Base-by-base conservation (phyloP, 345 rosid species). In the Salix arbutifolia region DNA sequence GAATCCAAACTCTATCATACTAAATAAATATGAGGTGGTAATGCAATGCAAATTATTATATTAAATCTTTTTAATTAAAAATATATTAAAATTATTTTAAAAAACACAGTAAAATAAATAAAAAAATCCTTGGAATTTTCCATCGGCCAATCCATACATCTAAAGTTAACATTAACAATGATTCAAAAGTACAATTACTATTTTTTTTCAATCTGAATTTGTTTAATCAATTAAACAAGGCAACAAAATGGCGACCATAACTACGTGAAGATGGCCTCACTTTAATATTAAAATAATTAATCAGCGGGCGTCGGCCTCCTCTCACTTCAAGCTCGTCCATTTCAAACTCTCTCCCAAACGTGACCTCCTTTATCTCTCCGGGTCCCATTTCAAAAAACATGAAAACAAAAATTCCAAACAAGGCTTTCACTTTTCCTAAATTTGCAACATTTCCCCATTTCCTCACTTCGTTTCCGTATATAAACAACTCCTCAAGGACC, bases 301-400 rank as follows among this genome's bases (percentile, higher is more conserved):
- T 28, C 65, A 11, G 84, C 67, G 76, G 80, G 75, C 65, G 80
- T 72, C 74, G 77, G 82, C 79, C 25, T 40, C 44, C 44, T 40
- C 23, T 48, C 31, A 46, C 35, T 26, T 21, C 23, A 44, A 16
- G 23, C 64, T 31, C 64, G 28, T 26, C 10, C 48, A 67, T 37
- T 75, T 67, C 40, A 67, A 76, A 69, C 30, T 66, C 50, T 75
- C 65, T 23, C 60, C 16, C 23, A 16, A 67, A 56, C 50, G 78
- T 53, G 78, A 53, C 25, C 40, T 28, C 48, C 26, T 71, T 35
- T 53, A 50, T 65, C 33, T 44, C 13, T 65, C 65, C 65, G n/a
- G 78, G 78, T 50, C 78, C 56, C 73, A 10, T 35, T 76, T 25
- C 10, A 48, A 52, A 75, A 46, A 9, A 46, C 40, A 4, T 8